These are phyloP conservation scores for Rhodocollybia butyracea DNA, from an alignment of 768 basidiomycete genomes.

Conservation along the genomic window DNA sequence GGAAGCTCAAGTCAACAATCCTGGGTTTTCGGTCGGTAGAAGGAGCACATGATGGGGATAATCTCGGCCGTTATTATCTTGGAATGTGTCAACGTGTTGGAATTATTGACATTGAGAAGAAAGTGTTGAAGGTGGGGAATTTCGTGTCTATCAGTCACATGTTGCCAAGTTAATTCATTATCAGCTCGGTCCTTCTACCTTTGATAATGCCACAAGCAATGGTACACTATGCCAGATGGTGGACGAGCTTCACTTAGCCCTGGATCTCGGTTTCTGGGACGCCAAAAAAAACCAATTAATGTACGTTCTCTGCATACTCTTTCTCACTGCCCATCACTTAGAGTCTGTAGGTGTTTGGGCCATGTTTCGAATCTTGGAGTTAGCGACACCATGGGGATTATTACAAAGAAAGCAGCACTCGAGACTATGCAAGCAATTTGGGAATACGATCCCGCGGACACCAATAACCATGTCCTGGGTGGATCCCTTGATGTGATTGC, in stretches of 20 bases:
- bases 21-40: constrained; percentile 19
- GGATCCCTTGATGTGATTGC: constrained; percentile 28
- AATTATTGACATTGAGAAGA: constrained; percentile 23
- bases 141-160: background rate
- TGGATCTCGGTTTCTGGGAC: no score
- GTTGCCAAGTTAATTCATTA: background rate
- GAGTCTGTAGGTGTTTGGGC: background rate
- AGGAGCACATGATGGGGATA: constrained; percentile 22
- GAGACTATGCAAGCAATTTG: constrained; percentile 28
- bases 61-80: constrained; percentile 23
- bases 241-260: background rate
- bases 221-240: constrained; percentile 15
- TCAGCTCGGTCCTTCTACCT: constrained; percentile 19
- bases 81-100: constrained; percentile 21
- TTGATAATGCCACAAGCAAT: constrained; percentile 25
- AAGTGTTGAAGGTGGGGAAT: constrained; percentile 1
- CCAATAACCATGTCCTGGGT: constrained; percentile 21
- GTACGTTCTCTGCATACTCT: constrained; percentile 7
- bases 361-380: constrained; percentile 9
- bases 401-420: constrained; percentile 24
- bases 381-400: constrained; percentile 25
- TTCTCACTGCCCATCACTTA: background rate
- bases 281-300: no score
- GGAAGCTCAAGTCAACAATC: constrained; percentile 20
- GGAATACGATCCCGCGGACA: constrained; percentile 26